Evolutionary conservation across 768 basidiomycete genomes (phyloP), one percentile per base, ranked within the genome.

Genomic region (Hygrophorus russula): DNA sequence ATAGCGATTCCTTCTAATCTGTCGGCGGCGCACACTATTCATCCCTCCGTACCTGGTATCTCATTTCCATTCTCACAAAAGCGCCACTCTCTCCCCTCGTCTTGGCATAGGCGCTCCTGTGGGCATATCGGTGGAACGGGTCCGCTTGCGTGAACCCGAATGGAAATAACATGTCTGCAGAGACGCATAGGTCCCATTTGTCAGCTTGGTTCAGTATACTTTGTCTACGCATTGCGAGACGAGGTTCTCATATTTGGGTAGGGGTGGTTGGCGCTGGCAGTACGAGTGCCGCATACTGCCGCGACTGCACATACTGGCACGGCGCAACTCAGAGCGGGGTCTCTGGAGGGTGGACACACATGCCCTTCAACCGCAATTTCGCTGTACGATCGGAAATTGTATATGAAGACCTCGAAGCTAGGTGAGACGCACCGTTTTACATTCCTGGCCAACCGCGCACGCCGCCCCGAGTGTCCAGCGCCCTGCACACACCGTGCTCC

Each of bases 11-110:
- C 57, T 58, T 49, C 64, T 61, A 63, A 58, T 76, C 53, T 45
- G 56, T 41, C 33, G 66, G 65, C 12, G 64, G 55, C 29, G 57
- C 59, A 45, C 72, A 75, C 49, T 76, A 73, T 35, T 73, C 78
- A 53, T 83, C 81, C 32, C 81, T 61, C 46, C 75, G 73, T 52
- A 81, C 55, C 55, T 82, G 74, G 53, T 80, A 83, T 0, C 60
- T 28, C 5, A 55, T 59, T 0, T 78, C 80, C 1, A 69, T 56
- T 0, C 54, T 44, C 0, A 66, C 55, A 34, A 72, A 57, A 4
- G 29, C 61, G 52, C 55, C 82, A 85, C 3, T 68, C 70, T 49
- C 71, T 70, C 10, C 75, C 78, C 52, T 81, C 76, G 51, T 85
- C 81, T 0, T 78, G 79, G 50, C 80, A 82, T 59, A 77, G 82